Evolutionary conservation across 768 basidiomycete species (phyloP), one percentile per base, ranked within the genome.

Genomic region (Chalciporus piperatus): DNA sequence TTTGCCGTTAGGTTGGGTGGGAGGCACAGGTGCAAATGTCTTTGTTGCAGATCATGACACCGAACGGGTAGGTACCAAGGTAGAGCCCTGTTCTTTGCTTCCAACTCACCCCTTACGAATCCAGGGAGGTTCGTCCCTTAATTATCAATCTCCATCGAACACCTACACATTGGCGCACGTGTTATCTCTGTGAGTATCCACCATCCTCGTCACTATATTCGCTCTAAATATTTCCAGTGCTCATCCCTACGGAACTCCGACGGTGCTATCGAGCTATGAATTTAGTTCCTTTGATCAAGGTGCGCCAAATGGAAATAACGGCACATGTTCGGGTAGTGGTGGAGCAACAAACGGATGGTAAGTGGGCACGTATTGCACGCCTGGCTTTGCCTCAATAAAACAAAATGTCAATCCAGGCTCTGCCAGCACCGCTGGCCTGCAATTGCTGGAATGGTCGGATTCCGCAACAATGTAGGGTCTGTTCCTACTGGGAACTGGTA

Each of bases 31-130:
- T 14, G 84, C 85, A 0, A 87, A 87, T 55, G 77, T 82, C 7
- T 87, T 87, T 52, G 83, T 87, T 4, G 71, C 79, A 0, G 85
- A 87, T 58, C 85, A 87, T 50, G 86, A 87, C 56, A 87, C 85
- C 1, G 86, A 87, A 63, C 69, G 85, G 35, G 73, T 72, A 49
- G 45, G 72, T 56, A 20, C 11, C 8, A n/a, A 16, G 35, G n/a
- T n/a, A 37, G 35, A 37, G 6, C 16, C 16, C 35, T 37, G 14
- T n/a, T 6, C 28, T 32, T 42, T 6, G n/a, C 12, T 23, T 40
- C n/a, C 23, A 16, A 16, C 32, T 35, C 19, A 11, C 14, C 32
- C 20, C 5, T 13, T 16, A 6, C n/a, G 6, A 19, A 3, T 39
- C 44, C 42, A 76, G 83, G 77, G 74, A 47, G 80, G 79, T 1